phyloP scores from a whole-genome alignment of 345 rosid genomes.

The Gossypium sturtianum region DNA sequence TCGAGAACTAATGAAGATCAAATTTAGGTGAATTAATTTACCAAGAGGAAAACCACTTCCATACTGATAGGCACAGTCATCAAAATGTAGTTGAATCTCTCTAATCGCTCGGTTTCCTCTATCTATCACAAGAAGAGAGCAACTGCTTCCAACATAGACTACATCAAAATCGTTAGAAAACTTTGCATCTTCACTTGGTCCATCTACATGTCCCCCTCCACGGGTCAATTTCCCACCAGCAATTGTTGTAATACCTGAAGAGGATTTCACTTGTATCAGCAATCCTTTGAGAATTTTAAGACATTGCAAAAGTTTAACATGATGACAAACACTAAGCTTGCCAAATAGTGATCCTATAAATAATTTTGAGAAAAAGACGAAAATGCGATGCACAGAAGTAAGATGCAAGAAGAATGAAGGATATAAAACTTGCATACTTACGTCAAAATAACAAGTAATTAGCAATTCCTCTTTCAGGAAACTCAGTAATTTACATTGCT shows the following conservation, averaged over 20 bases:
- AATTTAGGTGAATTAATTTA: constrained; percentile 18
- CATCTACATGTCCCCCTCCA: constrained; percentile 89
- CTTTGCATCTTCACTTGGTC: constrained; percentile 97
- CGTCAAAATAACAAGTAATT: background rate
- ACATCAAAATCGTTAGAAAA: constrained; percentile 94
- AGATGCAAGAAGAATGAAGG: background rate
- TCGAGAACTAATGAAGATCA: background rate
- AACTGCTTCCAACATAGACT: constrained; percentile 94
- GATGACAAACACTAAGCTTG: background rate
- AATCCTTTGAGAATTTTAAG: background rate
- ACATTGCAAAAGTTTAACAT: background rate
- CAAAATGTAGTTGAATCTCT: constrained; percentile 97
- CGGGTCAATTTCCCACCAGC: constrained; percentile 85
- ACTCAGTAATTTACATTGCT: background rate
- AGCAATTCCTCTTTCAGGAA: background rate
- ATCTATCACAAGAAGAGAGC: constrained; percentile 91
- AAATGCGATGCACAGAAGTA: background rate
- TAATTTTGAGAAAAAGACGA: background rate
- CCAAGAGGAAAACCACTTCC: constrained; percentile 94
- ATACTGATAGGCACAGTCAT: constrained; percentile 97
- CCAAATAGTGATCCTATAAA: background rate
- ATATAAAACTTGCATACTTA: background rate
- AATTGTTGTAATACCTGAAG: constrained; percentile 88
- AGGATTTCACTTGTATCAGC: constrained; percentile 14
- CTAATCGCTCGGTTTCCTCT: constrained; percentile 88